phyloP scores from a whole-genome alignment of 257 asterid genomes.

The Ehretia macrophylla region DNA sequence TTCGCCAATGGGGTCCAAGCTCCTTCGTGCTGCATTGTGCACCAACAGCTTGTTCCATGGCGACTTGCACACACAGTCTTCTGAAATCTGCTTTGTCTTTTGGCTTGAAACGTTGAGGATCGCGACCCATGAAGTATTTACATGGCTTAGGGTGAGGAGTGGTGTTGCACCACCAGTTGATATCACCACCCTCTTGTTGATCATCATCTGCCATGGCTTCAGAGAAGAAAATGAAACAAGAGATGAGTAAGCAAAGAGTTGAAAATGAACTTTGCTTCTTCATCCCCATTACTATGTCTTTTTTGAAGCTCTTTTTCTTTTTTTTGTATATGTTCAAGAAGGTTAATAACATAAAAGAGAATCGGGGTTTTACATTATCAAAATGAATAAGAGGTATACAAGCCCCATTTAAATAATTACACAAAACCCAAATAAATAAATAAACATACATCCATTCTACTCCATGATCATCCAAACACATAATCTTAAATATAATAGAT shows the following conservation, averaged over 20 bases:
- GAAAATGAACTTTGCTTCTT: constrained; percentile 9
- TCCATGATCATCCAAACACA: too few species aligned
- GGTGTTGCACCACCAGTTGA: constrained; percentile 17
- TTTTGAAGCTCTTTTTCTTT: constrained; percentile 1
- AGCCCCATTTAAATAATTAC: too few species aligned
- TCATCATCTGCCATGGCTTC: constrained; percentile 6
- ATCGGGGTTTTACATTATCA: constrained; percentile 17
- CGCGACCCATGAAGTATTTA: constrained; percentile 1
- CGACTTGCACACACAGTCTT: neutral
- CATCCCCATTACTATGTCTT: constrained; percentile 12
- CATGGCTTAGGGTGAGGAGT: constrained; percentile 12
- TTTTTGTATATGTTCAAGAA: constrained; percentile 1
- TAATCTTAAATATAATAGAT: too few species aligned
- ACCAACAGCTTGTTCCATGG: constrained; percentile 6
- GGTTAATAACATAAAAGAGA: constrained; percentile 1
- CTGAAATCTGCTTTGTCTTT: constrained; percentile 4
- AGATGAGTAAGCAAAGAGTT: neutral
- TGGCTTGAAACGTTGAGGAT: neutral
- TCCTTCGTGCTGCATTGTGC: neutral
- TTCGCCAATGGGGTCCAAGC: constrained; percentile 1
- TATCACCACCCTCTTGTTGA: constrained; percentile 4
- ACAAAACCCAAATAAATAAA: too few species aligned
- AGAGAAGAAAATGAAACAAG: constrained; percentile 14
- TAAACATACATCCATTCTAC: too few species aligned
- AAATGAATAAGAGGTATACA: constrained; percentile 3